Evolutionary conservation across 306 rosid species (phyloP).

Genomic region (Medicago lupulina): DNA sequence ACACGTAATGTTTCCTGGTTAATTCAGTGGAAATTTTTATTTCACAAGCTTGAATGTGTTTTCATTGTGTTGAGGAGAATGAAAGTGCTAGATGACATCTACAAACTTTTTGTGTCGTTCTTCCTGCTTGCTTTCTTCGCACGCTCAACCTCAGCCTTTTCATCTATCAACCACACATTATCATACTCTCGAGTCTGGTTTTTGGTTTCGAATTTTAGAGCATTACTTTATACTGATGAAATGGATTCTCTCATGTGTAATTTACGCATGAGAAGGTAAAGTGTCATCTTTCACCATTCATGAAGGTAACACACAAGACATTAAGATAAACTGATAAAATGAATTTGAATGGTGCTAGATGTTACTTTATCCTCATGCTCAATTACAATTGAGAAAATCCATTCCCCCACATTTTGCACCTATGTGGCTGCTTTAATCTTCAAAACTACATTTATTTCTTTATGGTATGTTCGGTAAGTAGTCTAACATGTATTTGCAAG

Average conservation of each 20-base stretch:
- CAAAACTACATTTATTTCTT: neutral
- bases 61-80: neutral
- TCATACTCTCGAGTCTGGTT: neutral
- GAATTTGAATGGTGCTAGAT: too few relatives aligned
- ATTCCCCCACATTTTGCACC: neutral
- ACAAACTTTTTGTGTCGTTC: neutral
- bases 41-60: neutral
- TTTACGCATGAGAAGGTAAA: too few relatives aligned
- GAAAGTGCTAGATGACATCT: neutral
- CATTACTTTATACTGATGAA: too few relatives aligned
- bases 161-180: neutral
- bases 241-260: too few relatives aligned
- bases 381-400: too few relatives aligned
- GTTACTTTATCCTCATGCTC: too few relatives aligned
- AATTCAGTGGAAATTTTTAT: neutral
- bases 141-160: neutral
- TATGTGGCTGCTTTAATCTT: slow-evolving; percentile 15
- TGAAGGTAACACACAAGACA: too few relatives aligned
- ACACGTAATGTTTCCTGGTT: neutral
- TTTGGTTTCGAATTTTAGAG: neutral
- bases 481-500: neutral
- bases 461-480: neutral
- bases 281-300: too few relatives aligned
- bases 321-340: too few relatives aligned
- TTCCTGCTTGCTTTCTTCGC: slow-evolving; percentile 20